These are phyloP conservation scores for Yarrowia alimentaria DNA, from an alignment of 805 yeast species.

Conservation along the genomic window DNA sequence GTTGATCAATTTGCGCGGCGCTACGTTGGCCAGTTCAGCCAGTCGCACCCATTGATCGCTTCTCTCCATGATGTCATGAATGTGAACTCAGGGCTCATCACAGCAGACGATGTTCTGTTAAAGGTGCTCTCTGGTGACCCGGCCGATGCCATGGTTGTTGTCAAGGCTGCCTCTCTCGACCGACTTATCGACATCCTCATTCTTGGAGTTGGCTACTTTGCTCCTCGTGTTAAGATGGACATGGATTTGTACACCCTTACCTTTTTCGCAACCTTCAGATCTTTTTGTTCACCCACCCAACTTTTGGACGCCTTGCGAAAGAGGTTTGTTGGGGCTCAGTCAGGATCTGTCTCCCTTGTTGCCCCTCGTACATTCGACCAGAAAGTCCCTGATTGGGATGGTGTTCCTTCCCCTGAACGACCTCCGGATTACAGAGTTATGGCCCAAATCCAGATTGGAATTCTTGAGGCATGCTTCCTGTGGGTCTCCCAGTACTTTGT, in stretches of 20 bases:
- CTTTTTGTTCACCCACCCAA: conserved; percentile 58
- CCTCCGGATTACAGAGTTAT: conserved; percentile 53
- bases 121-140: conserved; percentile 46
- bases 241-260: conserved; percentile 63
- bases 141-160: conserved; percentile 42
- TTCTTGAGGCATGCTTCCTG: conserved; percentile 69
- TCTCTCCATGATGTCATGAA: conserved; percentile 63
- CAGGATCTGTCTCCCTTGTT: conserved; percentile 57
- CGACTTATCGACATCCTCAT: conserved; percentile 77
- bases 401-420: conserved; percentile 36
- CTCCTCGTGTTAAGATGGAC: conserved; percentile 53
- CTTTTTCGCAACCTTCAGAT: conserved; percentile 66
- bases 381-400: conserved; percentile 35
- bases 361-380: conserved; percentile 17
- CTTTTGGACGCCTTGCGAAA: conserved; percentile 53
- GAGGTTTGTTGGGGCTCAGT: conserved; percentile 60
- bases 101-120: conserved; percentile 56
- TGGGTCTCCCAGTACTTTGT: conserved; percentile 70
- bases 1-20: conserved; percentile 34
- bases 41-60: conserved; percentile 51
- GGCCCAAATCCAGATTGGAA: conserved; percentile 76
- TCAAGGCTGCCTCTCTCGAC: conserved; percentile 71
- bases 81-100: conserved; percentile 57
- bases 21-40: conserved; percentile 37
- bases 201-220: conserved; percentile 61